Conservation (phyloP, 1,139 yeast species). For the Wickerhamomyces sp. region DNA sequence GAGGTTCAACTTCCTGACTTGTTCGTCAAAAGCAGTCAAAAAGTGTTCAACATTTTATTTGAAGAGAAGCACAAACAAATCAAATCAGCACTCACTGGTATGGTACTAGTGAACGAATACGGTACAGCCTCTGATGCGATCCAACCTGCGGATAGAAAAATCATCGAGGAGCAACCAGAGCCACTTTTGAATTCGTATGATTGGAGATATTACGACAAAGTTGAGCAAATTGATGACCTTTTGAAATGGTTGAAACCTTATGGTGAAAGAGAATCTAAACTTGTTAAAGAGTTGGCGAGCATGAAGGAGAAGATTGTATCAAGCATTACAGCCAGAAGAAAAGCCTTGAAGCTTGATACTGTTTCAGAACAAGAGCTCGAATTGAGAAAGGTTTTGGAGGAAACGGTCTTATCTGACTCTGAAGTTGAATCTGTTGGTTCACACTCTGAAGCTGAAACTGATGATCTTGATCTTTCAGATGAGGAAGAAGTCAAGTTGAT, state of each 20-base stretch:
- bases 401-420: slow-evolving; percentile 30
- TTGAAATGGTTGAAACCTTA: slow-evolving; percentile 65
- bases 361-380: slow-evolving; percentile 38
- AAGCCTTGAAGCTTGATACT: slow-evolving; percentile 41
- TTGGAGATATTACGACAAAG: slow-evolving; percentile 71
- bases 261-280: slow-evolving; percentile 69
- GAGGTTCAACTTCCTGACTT: background rate
- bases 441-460: slow-evolving; percentile 23
- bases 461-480: slow-evolving; percentile 10
- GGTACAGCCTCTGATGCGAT: slow-evolving; percentile 37
- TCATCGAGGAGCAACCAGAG: slow-evolving; percentile 61
- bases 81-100: slow-evolving; percentile 11
- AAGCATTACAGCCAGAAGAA: slow-evolving; percentile 57
- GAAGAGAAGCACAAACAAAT: slow-evolving; percentile 13
- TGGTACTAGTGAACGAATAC: slow-evolving; percentile 29
- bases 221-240: slow-evolving; percentile 53
- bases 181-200: slow-evolving; percentile 45
- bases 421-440: slow-evolving; percentile 25
- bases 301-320: slow-evolving; percentile 50
- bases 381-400: slow-evolving; percentile 34
- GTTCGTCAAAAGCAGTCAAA: slow-evolving; percentile 20
- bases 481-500: slow-evolving; percentile 6
- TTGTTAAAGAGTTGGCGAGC: slow-evolving; percentile 56
- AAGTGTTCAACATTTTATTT: slow-evolving; percentile 25
- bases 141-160: slow-evolving; percentile 52